A percentile compares a stretch with the other conserved stretches of the same genome.
Evolutionary conservation across 23 red algal genomes (phyloP).

Genomic region (Gracilaria caudata): DNA sequence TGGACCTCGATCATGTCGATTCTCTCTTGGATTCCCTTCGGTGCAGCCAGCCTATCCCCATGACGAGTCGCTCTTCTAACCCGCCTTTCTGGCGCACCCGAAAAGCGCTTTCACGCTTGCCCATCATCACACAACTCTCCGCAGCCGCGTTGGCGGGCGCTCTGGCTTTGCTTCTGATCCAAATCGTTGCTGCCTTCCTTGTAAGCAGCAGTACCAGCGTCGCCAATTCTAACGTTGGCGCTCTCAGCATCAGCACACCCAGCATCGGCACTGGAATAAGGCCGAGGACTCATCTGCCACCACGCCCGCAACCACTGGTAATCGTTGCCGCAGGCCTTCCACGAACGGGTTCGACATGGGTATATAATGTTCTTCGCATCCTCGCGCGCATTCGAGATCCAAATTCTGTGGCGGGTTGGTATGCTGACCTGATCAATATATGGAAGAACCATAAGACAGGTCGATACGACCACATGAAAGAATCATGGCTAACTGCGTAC

Average conservation of each 20-base stretch:
- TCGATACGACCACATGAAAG: conserved; percentile 40
- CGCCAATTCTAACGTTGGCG: not conserved
- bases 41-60: not conserved
- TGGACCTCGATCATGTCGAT: not conserved
- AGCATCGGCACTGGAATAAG: not conserved
- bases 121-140: conserved; percentile 24
- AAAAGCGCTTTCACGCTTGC: conserved; percentile 33
- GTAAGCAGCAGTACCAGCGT: not conserved
- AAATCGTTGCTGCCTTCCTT: not conserved
- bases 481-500: conserved; percentile 38
- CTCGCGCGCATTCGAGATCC: conserved; percentile 60
- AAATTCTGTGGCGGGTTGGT: conserved; percentile 55
- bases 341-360: conserved; percentile 64
- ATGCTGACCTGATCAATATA: conserved; percentile 58
- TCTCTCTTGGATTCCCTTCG: not conserved
- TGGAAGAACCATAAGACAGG: conserved; percentile 44
- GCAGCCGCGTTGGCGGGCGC: not conserved
- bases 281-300: not conserved
- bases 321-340: conserved; percentile 45
- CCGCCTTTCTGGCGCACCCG: conserved; percentile 45
- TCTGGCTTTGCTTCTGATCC: conserved; percentile 15
- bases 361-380: conserved; percentile 61
- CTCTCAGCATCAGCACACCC: not conserved
- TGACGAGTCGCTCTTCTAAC: conserved; percentile 31
- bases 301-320: not conserved